Conservation (phyloP, 306 rosid species). For the Pyrus bretschneideri region DNA sequence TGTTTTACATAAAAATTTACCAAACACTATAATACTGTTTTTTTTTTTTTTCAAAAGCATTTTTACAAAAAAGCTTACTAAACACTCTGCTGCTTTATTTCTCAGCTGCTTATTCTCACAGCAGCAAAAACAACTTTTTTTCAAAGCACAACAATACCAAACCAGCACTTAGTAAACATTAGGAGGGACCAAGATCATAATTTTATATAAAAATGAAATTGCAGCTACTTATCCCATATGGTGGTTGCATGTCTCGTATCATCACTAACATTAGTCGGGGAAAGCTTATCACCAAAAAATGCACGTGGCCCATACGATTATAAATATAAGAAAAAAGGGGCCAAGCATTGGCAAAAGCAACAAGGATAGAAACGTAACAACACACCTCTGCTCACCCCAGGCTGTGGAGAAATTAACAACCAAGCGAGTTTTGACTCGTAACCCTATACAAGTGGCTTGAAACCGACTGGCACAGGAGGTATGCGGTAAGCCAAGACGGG, state of each 20-base stretch:
- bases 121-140: no score
- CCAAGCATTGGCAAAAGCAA: background rate
- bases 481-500: no score
- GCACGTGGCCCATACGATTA: background rate
- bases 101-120: no score
- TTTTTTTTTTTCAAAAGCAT: no score
- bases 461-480: background rate
- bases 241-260: background rate
- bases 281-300: background rate
- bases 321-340: background rate
- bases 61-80: no score
- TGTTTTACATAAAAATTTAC: no score
- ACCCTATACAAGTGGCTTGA: background rate
- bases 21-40: no score
- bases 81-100: no score
- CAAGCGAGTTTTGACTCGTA: background rate
- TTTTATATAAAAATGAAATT: background rate
- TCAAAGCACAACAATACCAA: no score
- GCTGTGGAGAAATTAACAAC: background rate
- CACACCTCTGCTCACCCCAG: background rate
- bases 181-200: background rate
- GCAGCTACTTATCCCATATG: background rate
- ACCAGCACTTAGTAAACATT: background rate
- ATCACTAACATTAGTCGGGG: background rate
- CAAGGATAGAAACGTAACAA: background rate